Base-by-base conservation (phyloP, 1,284 basidiomycete species). In the Pyrrhoderma lamaoense region DNA sequence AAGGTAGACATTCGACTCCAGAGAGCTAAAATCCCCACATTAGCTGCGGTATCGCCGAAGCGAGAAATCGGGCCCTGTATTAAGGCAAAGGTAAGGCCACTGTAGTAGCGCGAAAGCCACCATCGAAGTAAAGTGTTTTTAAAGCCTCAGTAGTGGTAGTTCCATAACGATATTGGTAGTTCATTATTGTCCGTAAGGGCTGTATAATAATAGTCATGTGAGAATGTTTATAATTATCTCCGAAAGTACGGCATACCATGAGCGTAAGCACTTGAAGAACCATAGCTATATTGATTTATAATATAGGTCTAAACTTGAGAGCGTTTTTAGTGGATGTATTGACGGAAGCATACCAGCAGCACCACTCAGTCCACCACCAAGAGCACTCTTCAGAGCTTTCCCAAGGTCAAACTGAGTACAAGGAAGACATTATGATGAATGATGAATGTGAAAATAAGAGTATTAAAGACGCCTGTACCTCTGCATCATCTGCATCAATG, bases 31-130 rank as follows among this genome's bases (percentile, higher is more conserved):
- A 91, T 87, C 13, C 88, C 89, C 0, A 73, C 85, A 61, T 91
- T 90, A 19, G 88, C 85, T 0, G 89, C 89, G 0, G 92, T 94
- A 64, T 95, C 92, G 0, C 90, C 90, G 61, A 95, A 94, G 7
- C 92, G 80, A 7, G 85, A 72, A 7, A 81, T 69, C 1, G 82
- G 81, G 43, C 89, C 89, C 65, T 92, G 89, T 18, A 92, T 61
- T 49, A 95, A 79, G 0, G 92, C 92, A 0, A 90, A 86, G 0
- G 67, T 62, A 19, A 95, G 75, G 14, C 92, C 92, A 58, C 87
- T 82, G 64, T 94, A 93, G 65, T 87, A 93, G 39, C 90, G 76
- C 42, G 73, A 70, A 77, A 83, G 5, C 89, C 89, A n/a, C 89
- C 89, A 54, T 90, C 87, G 2, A 67, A 65, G 61, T 85, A 87